Conservation (phyloP, 169 alveolate species). For the Plasmodium knowlesi region DNA sequence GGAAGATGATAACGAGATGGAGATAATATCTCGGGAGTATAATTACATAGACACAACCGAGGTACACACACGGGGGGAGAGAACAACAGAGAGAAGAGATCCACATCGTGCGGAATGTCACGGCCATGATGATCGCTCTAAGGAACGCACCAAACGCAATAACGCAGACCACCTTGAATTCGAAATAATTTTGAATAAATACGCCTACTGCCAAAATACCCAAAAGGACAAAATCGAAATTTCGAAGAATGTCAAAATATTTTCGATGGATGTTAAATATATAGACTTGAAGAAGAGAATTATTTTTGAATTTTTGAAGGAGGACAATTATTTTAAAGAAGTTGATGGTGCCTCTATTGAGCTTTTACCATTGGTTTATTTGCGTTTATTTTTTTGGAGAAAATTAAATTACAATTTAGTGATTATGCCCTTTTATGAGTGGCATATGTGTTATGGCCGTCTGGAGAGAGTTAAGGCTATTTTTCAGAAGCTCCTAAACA, state of each 20-base stretch:
- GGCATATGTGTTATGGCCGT: constrained; percentile 58
- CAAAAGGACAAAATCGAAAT: constrained; percentile 35
- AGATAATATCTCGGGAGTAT: constrained; percentile 44
- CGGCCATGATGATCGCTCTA: neutral
- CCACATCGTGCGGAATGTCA: neutral
- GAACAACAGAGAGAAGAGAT: neutral
- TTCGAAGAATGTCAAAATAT: constrained; percentile 23
- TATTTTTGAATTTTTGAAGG: constrained; percentile 63
- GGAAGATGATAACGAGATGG: constrained; percentile 60
- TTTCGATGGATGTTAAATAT: constrained; percentile 22
- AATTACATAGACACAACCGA: constrained; percentile 23
- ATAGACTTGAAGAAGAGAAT: constrained; percentile 52
- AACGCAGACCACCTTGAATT: constrained; percentile 25
- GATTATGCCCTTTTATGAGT: constrained; percentile 66
- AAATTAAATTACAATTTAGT: constrained; percentile 53
- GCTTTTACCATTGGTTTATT: constrained; percentile 24
- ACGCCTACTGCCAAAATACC: constrained; percentile 52
- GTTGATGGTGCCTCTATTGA: constrained; percentile 52
- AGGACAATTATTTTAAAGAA: constrained; percentile 42
- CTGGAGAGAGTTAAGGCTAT: constrained; percentile 50
- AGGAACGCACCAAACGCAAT: neutral
- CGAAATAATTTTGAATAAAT: constrained; percentile 70
- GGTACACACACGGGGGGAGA: constrained; percentile 6
- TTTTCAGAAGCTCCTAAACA: constrained; percentile 36
- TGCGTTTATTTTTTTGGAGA: constrained; percentile 27